These are phyloP conservation scores for Phytopythium delawarense DNA, from an alignment of 352 stramenopile species.

Conservation along the genomic window DNA sequence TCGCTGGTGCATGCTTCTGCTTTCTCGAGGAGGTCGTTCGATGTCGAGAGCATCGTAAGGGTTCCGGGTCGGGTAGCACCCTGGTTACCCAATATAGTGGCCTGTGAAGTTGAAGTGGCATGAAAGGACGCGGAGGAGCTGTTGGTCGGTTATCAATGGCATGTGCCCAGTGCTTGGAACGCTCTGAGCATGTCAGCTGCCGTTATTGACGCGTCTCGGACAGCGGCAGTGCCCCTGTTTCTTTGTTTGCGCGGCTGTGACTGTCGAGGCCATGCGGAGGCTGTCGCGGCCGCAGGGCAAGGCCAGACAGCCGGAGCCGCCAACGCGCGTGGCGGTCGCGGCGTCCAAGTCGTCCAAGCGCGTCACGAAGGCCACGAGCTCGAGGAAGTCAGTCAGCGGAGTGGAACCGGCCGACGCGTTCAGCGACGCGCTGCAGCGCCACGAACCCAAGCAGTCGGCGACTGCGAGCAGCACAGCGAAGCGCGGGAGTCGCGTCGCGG, in stretches of 20 bases:
- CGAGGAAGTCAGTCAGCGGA: not conserved
- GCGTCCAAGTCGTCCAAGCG: constrained; percentile 3
- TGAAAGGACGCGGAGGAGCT: too few relatives aligned
- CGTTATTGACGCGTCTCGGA: too few relatives aligned
- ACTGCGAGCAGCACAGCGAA: not conserved
- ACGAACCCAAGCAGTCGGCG: not conserved
- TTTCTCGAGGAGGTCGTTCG: too few relatives aligned
- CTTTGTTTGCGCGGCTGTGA: not conserved
- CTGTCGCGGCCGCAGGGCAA: not conserved
- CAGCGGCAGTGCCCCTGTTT: not conserved
- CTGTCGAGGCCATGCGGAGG: not conserved
- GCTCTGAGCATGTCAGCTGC: too few relatives aligned
- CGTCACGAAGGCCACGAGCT: not conserved
- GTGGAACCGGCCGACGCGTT: constrained; percentile 16
- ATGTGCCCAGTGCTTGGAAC: too few relatives aligned
- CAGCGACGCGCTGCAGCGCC: constrained; percentile 25
- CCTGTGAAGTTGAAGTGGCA: too few relatives aligned
- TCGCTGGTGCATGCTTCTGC: constrained; percentile 6
- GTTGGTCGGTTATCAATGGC: too few relatives aligned
- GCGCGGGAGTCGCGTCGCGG: constrained; percentile 1
- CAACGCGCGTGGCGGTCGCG: constrained; percentile 5
- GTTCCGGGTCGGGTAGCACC: too few relatives aligned
- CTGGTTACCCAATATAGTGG: too few relatives aligned
- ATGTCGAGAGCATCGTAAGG: too few relatives aligned
- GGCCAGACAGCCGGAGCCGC: not conserved